Conservation (phyloP, 2,329 filamentous ascomycete genomes). For the Macroventuria anomochaeta region DNA sequence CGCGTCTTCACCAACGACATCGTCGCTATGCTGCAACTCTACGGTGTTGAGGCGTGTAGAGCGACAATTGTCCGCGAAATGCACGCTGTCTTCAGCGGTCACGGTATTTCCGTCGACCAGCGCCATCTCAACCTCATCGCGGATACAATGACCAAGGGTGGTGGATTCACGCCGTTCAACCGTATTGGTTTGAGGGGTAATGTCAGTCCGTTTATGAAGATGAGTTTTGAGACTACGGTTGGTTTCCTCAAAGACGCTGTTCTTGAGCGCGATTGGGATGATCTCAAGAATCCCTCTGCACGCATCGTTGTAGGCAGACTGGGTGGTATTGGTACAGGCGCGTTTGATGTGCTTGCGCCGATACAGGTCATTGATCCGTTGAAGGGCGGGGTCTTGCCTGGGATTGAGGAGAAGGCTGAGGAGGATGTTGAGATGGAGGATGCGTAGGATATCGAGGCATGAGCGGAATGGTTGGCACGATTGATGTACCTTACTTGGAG, state of each 20-base stretch:
- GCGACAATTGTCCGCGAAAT: slow-evolving; percentile 87
- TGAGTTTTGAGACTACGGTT: slow-evolving; percentile 98
- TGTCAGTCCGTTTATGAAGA: slow-evolving; percentile 93
- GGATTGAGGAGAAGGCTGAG: slow-evolving; percentile 20
- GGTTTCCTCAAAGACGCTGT: slow-evolving; percentile 93
- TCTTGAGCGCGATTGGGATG: slow-evolving; percentile 87
- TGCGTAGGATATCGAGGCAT: background rate
- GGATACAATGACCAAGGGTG: slow-evolving; percentile 96
- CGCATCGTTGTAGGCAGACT: slow-evolving; percentile 87
- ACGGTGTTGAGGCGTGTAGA: slow-evolving; percentile 93
- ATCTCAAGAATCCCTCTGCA: slow-evolving; percentile 82
- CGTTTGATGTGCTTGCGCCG: slow-evolving; percentile 78
- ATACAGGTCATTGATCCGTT: slow-evolving; percentile 40
- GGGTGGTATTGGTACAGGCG: slow-evolving; percentile 84
- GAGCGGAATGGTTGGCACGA: background rate
- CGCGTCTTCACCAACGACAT: slow-evolving; percentile 92
- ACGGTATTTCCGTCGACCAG: slow-evolving; percentile 91
- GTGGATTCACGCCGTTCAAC: slow-evolving; percentile 89
- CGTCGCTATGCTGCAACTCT: slow-evolving; percentile 79
- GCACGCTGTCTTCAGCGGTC: slow-evolving; percentile 81
- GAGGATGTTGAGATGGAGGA: slow-evolving; percentile 24
- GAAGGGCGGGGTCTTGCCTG: slow-evolving; percentile 23
- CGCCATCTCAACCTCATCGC: slow-evolving; percentile 94
- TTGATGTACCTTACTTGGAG: background rate
- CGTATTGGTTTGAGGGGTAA: slow-evolving; percentile 85